Conservation (phyloP, 192 early-diverging fungal species). For the Backusella circina region DNA sequence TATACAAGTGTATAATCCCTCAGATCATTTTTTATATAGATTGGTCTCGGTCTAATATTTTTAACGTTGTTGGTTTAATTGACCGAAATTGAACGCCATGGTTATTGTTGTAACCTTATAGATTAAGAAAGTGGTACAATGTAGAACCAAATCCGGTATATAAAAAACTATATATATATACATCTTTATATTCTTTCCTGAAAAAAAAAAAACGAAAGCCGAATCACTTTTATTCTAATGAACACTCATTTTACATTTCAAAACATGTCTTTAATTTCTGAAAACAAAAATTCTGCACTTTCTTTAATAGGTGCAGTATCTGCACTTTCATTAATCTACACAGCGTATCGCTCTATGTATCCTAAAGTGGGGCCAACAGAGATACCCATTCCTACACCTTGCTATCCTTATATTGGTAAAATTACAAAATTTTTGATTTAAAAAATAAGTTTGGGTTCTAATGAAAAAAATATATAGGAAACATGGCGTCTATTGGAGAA, state of each 20-base stretch:
- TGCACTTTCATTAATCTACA: neutral
- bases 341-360: neutral
- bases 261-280: neutral
- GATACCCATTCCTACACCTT: neutral
- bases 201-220: too few species aligned
- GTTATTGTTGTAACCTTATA: neutral
- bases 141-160: neutral
- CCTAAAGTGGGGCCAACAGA: neutral
- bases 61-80: neutral
- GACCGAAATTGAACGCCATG: neutral
- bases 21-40: neutral
- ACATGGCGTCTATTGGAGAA: neutral
- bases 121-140: neutral
- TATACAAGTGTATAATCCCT: neutral
- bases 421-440: neutral
- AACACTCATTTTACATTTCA: neutral
- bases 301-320: neutral
- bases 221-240: neutral
- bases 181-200: neutral
- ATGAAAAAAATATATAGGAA: neutral
- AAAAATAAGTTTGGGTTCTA: neutral
- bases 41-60: neutral
- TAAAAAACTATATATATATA: neutral
- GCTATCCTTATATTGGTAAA: conserved; percentile 13
- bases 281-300: neutral